phyloP scores from a whole-genome alignment of 2,329 filamentous ascomycete species.

The Epichloe gansuensis region DNA sequence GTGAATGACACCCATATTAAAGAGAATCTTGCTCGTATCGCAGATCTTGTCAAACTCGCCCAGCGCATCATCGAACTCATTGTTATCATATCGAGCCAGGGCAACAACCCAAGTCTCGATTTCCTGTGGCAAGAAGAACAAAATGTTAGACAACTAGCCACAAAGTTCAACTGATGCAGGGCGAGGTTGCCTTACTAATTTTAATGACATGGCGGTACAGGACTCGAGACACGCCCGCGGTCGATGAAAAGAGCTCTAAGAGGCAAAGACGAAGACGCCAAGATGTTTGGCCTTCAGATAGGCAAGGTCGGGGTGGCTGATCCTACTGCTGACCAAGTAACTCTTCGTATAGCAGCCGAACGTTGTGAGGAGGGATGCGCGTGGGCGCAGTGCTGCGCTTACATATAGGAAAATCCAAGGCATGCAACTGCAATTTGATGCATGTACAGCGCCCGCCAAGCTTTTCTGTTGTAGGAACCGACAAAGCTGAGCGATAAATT shows the following conservation, averaged over 20 bases:
- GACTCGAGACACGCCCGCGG: background rate
- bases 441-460: background rate
- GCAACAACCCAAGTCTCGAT: constrained; percentile 97
- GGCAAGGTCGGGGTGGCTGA: background rate
- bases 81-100: constrained; percentile 86
- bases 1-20: constrained; percentile 97
- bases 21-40: constrained; percentile 95
- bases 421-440: background rate
- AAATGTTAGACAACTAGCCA: background rate
- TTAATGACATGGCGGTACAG: constrained; percentile 38
- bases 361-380: background rate
- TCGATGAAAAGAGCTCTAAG: background rate
- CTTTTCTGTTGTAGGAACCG: background rate
- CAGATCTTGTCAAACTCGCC: constrained; percentile 74
- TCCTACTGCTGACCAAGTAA: background rate
- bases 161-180: background rate
- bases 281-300: background rate
- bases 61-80: constrained; percentile 87
- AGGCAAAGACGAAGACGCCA: background rate
- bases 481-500: background rate
- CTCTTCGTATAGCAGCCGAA: background rate
- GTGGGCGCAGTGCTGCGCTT: background rate
- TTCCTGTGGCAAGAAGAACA: constrained; percentile 48
- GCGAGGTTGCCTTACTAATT: constrained; percentile 36
- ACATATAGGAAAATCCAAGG: background rate